Conservation (phyloP, 306 rosid genomes). For the Gillenia trifoliata region DNA sequence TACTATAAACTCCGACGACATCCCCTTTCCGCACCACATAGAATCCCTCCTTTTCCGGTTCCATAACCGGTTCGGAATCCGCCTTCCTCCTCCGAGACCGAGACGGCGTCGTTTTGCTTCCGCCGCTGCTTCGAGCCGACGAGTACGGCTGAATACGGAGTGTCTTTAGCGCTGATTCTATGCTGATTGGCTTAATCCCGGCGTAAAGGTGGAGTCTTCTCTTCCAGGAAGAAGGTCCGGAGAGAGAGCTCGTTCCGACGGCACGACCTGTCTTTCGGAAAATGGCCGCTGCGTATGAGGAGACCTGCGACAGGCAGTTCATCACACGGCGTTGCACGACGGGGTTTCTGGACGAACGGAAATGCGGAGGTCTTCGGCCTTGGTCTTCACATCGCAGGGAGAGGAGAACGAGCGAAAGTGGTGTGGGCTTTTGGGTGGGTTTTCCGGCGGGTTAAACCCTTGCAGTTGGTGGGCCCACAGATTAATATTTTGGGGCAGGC, state of each 20-base stretch:
- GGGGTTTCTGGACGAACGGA: not conserved
- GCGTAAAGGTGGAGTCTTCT: not conserved
- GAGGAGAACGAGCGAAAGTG: not conserved
- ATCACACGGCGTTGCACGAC: slow-evolving; percentile 27
- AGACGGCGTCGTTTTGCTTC: slow-evolving; percentile 28
- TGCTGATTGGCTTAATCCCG: slow-evolving; percentile 18
- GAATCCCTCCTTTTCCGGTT: slow-evolving; percentile 57
- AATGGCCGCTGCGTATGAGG: slow-evolving; percentile 43
- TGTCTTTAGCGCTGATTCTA: slow-evolving; percentile 26
- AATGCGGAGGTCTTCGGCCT: not conserved
- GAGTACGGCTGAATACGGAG: slow-evolving; percentile 56
- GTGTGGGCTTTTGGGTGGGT: not conserved
- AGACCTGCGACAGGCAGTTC: slow-evolving; percentile 54
- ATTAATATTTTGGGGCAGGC: too few relatives aligned
- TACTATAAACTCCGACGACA: slow-evolving; percentile 62
- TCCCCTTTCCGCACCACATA: slow-evolving; percentile 86
- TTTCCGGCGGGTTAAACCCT: not conserved
- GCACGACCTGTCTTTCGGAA: slow-evolving; percentile 37
- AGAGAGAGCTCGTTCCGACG: slow-evolving; percentile 17
- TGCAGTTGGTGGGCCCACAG: not conserved
- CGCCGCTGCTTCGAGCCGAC: slow-evolving; percentile 9
- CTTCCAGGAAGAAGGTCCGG: slow-evolving; percentile 32
- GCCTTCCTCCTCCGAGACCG: slow-evolving; percentile 27
- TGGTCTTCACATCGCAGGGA: not conserved
- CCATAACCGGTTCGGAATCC: slow-evolving; percentile 40